phyloP scores from a whole-genome alignment of 352 stramenopile genomes.

The Chrysophaeum taylorii region DNA sequence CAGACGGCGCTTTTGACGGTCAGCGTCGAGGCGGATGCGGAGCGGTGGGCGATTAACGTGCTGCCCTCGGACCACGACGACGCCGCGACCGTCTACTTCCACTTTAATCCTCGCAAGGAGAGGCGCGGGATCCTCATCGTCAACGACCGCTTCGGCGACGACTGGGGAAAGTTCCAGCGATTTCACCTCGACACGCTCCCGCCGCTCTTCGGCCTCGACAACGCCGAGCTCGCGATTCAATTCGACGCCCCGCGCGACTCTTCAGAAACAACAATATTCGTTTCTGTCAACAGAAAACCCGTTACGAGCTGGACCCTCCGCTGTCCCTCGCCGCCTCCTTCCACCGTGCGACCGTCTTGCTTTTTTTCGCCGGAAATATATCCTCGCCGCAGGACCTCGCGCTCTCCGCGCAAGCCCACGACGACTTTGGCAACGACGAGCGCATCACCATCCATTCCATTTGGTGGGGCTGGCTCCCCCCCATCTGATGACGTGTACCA shows the following conservation, averaged over 20 bases:
- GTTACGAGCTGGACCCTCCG: background rate
- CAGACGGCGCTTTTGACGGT: conserved; percentile 67
- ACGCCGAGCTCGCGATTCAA: conserved; percentile 19
- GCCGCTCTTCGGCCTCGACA: conserved; percentile 15
- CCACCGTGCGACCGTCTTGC: background rate
- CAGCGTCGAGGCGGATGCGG: conserved; percentile 54
- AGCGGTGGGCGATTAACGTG: conserved; percentile 63
- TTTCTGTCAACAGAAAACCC: background rate
- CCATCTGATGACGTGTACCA: no score
- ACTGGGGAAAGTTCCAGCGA: conserved; percentile 20
- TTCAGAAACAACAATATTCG: background rate
- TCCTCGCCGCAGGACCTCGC: conserved; percentile 13
- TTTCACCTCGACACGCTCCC: background rate
- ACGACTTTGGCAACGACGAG: conserved; percentile 60
- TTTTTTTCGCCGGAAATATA: conserved; percentile 12
- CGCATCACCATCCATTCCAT: conserved; percentile 19
- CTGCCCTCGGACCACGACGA: conserved; percentile 58
- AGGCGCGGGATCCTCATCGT: conserved; percentile 23
- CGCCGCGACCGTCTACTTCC: conserved; percentile 59
- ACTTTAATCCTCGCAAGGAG: conserved; percentile 46
- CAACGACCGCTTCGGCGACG: conserved; percentile 26
- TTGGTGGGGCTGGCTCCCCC: conserved; percentile 34
- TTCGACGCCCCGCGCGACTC: background rate
- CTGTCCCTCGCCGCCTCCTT: background rate
- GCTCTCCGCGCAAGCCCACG: conserved; percentile 21